Evolutionary conservation across 2,329 filamentous ascomycete species (phyloP).

Genomic region (Trichophyton equinum): DNA sequence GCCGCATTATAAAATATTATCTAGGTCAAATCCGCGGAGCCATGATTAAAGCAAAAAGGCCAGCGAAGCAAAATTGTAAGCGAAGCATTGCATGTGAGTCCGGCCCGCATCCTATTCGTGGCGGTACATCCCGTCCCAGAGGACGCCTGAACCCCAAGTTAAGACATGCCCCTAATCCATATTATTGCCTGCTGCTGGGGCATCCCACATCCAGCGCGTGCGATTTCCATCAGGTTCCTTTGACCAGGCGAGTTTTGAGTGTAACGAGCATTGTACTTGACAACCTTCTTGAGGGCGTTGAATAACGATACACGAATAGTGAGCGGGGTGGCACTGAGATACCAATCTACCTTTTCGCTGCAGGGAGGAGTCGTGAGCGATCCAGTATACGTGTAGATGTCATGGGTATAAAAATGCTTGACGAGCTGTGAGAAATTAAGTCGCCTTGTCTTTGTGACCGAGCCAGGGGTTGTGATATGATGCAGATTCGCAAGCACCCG

Average conservation of each 20-base stretch:
- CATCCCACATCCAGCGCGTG: not conserved
- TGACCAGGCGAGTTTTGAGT: slow-evolving; percentile 7
- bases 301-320: slow-evolving; percentile 37
- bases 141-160: too few relatives aligned
- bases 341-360: slow-evolving; percentile 44
- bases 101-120: too few relatives aligned
- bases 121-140: too few relatives aligned
- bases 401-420: not conserved
- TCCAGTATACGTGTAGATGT: slow-evolving; percentile 36
- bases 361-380: slow-evolving; percentile 53
- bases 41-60: too few relatives aligned
- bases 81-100: too few relatives aligned
- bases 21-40: too few relatives aligned
- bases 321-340: slow-evolving; percentile 37
- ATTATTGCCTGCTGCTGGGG: too few relatives aligned
- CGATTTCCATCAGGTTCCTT: not conserved
- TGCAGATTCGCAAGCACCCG: not conserved
- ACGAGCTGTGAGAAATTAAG: not conserved
- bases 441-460: not conserved
- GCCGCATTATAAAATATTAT: too few relatives aligned
- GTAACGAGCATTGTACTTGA: slow-evolving; percentile 17
- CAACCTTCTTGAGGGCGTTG: slow-evolving; percentile 39
- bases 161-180: not conserved
- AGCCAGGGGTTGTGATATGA: not conserved
- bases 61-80: too few relatives aligned